Percentiles rank a stretch among this genome's conserved stretches.
Evolutionary conservation across 139 green algal species (phyloP).

Genomic region (Micractinium conductrix): DNA sequence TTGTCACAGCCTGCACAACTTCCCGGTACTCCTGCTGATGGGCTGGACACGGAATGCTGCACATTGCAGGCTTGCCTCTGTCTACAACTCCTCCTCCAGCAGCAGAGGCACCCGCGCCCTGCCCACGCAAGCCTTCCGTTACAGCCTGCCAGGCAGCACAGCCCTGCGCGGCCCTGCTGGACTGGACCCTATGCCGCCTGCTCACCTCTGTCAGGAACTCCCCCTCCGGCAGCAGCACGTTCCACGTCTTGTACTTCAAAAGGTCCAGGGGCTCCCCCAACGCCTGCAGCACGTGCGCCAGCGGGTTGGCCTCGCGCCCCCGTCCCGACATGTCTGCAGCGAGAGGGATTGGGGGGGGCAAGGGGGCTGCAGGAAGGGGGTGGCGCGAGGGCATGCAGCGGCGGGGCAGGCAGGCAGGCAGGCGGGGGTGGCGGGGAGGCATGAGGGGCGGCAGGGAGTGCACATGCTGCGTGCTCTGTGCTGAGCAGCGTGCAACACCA

Average conservation of each 20-base stretch:
- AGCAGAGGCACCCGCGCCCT: too few species aligned
- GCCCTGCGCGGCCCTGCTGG: too few species aligned
- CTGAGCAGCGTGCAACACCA: too few species aligned
- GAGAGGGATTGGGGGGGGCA: not conserved
- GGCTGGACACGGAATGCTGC: too few species aligned
- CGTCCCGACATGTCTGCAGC: conserved; percentile 37
- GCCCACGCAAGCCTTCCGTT: too few species aligned
- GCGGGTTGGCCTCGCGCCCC: conserved; percentile 76
- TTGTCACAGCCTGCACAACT: too few species aligned
- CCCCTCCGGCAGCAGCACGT: conserved; percentile 94
- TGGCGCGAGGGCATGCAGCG: not conserved
- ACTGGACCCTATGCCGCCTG: too few species aligned
- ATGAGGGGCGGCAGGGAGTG: not conserved
- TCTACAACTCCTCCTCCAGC: too few species aligned
- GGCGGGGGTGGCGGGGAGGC: not conserved
- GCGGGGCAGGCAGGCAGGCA: not conserved
- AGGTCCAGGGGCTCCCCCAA: conserved; percentile 84
- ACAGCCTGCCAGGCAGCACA: too few species aligned
- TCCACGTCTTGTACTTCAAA: conserved; percentile 91
- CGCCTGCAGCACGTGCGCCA: conserved; percentile 83
- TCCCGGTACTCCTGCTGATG: too few species aligned
- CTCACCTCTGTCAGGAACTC: conserved; percentile 79
- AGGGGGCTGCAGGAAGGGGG: not conserved
- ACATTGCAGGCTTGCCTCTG: too few species aligned
- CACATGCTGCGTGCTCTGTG: not conserved